Percentiles rank a stretch among this genome's conserved stretches.
phyloP scores from a whole-genome alignment of 2,329 filamentous ascomycete species.

The Ophiobolus disseminans region DNA sequence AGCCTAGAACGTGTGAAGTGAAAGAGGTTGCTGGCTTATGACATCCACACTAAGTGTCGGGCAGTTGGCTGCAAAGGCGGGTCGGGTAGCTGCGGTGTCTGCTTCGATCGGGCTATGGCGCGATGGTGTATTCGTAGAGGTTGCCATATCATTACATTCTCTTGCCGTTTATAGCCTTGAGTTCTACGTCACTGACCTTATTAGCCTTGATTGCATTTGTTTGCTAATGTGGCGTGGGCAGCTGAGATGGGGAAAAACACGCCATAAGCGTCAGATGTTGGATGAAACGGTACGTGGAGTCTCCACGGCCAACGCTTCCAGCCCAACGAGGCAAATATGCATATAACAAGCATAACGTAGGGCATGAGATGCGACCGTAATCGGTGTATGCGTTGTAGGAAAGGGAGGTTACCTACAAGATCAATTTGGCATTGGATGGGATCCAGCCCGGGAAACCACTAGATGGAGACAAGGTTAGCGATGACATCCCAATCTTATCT shows the following conservation, averaged over 20 bases:
- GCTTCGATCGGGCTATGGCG: slow-evolving; percentile 13
- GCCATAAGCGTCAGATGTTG: too few relatives aligned
- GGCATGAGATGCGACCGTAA: not conserved
- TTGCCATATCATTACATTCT: slow-evolving; percentile 39
- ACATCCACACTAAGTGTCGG: too few relatives aligned
- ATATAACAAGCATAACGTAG: not conserved
- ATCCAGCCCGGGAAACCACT: slow-evolving; percentile 83
- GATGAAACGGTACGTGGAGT: too few relatives aligned
- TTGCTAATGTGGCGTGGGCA: too few relatives aligned
- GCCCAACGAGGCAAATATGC: too few relatives aligned
- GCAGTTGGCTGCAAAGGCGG: slow-evolving; percentile 2
- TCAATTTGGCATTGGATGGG: slow-evolving; percentile 73
- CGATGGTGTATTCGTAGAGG: not conserved
- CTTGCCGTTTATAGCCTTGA: slow-evolving; percentile 68
- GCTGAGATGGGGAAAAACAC: not conserved
- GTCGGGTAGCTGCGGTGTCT: slow-evolving; percentile 16
- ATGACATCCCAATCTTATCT: slow-evolving; percentile 12
- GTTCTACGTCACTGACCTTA: slow-evolving; percentile 67
- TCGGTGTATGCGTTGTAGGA: not conserved
- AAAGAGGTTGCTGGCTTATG: not conserved
- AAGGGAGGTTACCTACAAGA: slow-evolving; percentile 72
- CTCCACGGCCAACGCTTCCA: too few relatives aligned
- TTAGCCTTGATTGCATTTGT: slow-evolving; percentile 18
- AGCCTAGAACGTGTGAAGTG: too few relatives aligned
- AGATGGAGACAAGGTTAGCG: slow-evolving; percentile 27